Evolutionary conservation across 1,284 basidiomycete species (phyloP).

Genomic region (Moesziomyces globuligerus): DNA sequence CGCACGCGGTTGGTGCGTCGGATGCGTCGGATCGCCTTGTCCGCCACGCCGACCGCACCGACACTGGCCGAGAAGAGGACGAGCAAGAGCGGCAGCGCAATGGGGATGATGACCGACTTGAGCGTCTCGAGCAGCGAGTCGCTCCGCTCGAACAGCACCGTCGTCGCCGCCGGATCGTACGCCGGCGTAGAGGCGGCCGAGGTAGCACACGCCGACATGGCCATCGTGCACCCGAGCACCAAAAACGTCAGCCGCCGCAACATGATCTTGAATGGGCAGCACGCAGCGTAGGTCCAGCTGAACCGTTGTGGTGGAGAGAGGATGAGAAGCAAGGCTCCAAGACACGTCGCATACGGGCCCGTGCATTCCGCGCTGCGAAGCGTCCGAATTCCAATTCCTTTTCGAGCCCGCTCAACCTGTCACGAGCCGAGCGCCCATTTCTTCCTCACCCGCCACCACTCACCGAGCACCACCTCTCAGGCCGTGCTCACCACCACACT

Average conservation of each 20-base stretch:
- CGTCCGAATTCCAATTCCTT: no score
- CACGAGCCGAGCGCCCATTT: no score
- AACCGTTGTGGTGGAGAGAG: no score
- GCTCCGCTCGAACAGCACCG: conserved; percentile 3
- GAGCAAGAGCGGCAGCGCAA: conserved; percentile 23
- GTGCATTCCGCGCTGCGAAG: no score
- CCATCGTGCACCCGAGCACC: conserved; percentile 29
- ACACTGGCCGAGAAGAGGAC: conserved; percentile 21
- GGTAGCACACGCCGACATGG: not conserved
- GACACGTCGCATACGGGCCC: no score
- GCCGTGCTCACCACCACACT: conserved; percentile 43
- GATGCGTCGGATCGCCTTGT: conserved; percentile 22
- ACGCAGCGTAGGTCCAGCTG: no score
- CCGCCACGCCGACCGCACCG: conserved; percentile 32
- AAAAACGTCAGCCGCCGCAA: conserved; percentile 7
- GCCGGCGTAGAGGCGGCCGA: not conserved
- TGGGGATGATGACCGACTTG: conserved; percentile 10
- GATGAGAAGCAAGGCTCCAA: no score
- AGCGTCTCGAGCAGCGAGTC: conserved; percentile 10
- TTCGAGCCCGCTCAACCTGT: no score
- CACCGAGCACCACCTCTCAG: conserved; percentile 44
- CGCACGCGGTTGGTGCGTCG: conserved; percentile 23
- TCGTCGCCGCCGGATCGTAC: conserved; percentile 7
- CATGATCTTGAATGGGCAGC: no score
- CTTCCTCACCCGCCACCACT: conserved; percentile 43